Conservation (phyloP, 345 rosid genomes). For the Melaleuca quinquenervia region DNA sequence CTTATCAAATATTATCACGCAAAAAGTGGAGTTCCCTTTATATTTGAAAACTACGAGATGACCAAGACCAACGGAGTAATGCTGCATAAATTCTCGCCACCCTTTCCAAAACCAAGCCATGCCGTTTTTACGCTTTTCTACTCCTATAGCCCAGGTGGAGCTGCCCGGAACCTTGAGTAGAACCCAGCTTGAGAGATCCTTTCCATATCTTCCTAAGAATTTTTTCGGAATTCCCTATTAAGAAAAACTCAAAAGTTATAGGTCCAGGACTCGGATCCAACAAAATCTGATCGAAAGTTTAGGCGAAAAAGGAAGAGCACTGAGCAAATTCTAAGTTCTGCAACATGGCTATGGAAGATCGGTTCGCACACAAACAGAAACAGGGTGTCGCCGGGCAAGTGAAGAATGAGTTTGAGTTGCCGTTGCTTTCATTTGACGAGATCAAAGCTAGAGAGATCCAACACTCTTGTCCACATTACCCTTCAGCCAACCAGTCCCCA, state of each 20-base stretch:
- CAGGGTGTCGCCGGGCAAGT: not conserved
- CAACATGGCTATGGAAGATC: not conserved
- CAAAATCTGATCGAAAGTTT: not conserved
- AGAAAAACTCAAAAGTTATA: not conserved
- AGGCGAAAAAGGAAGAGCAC: not conserved
- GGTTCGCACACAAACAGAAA: not conserved
- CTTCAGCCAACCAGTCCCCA: not conserved
- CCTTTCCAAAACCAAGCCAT: not conserved
- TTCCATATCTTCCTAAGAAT: not conserved
- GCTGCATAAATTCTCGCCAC: not conserved
- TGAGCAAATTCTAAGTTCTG: not conserved
- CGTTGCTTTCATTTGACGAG: not conserved
- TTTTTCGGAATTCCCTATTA: not conserved
- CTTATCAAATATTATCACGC: not conserved
- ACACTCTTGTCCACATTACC: not conserved
- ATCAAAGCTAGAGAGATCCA: not conserved
- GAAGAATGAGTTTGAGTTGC: not conserved
- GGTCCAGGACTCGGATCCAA: not conserved
- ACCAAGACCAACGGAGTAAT: not conserved
- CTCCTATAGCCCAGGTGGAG: not conserved
- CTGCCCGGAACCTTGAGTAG: not conserved
- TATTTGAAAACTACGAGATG: not conserved
- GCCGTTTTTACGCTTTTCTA: not conserved
- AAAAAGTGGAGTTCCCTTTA: not conserved
- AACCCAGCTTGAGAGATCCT: not conserved